These are phyloP conservation scores for Rhododendron kiyosumense DNA, from an alignment of 148 eudicot species.

Conservation along the genomic window DNA sequence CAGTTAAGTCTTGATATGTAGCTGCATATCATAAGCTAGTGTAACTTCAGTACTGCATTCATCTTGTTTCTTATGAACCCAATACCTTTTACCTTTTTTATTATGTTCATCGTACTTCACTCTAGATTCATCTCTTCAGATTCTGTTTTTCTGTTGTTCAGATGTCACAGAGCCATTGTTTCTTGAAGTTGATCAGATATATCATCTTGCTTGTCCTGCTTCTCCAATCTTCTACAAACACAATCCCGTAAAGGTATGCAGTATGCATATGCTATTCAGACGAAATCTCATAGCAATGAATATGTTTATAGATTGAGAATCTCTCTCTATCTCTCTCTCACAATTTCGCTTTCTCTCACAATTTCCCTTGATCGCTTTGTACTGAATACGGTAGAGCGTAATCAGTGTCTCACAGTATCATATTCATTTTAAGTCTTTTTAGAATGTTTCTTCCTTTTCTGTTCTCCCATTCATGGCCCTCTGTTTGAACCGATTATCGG, in stretches of 20 bases:
- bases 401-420: neutral
- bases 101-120: neutral
- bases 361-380: too few species aligned
- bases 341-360: too few species aligned
- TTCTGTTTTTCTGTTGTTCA: slow-evolving; percentile 21
- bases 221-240: slow-evolving; percentile 96
- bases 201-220: slow-evolving; percentile 98
- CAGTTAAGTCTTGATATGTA: neutral
- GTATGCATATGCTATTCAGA: neutral
- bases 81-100: neutral
- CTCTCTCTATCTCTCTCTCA: neutral
- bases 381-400: too few species aligned
- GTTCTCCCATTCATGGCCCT: neutral
- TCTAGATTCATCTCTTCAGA: neutral
- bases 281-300: neutral
- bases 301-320: neutral
- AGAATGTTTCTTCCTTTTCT: neutral
- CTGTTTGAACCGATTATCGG: neutral
- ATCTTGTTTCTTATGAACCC: neutral
- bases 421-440: neutral
- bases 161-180: slow-evolving; percentile 88
- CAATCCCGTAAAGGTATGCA: slow-evolving; percentile 79
- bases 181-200: slow-evolving; percentile 87
- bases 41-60: neutral
- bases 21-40: neutral